Conservation (phyloP, 306 rosid genomes). For the Dicorynia guianensis region DNA sequence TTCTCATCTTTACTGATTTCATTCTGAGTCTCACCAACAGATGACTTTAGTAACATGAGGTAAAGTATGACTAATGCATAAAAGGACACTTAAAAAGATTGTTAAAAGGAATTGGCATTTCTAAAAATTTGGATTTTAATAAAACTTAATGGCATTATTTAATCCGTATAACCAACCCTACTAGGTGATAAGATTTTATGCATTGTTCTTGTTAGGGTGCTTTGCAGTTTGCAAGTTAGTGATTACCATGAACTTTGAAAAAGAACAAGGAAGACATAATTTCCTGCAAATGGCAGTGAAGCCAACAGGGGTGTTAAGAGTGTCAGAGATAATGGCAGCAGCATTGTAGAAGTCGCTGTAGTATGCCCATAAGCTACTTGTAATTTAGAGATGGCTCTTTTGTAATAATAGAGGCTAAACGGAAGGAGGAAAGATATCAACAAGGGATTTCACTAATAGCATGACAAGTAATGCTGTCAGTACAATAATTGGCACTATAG, state of each 20-base stretch:
- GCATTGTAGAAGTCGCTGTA: not conserved
- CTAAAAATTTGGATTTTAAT: too few species aligned
- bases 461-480: not conserved
- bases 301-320: slow-evolving; percentile 8
- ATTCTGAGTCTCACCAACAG: not conserved
- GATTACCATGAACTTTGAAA: not conserved
- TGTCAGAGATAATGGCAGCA: not conserved
- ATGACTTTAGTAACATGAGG: not conserved
- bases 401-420: not conserved
- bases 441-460: not conserved
- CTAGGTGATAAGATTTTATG: too few species aligned
- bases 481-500: slow-evolving; percentile 1
- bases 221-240: not conserved
- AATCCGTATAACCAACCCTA: too few species aligned
- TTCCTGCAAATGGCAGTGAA: not conserved
- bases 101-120: too few species aligned
- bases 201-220: not conserved
- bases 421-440: not conserved
- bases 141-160: too few species aligned
- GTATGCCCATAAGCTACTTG: not conserved
- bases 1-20: not conserved
- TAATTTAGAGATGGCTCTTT: slow-evolving; percentile 21
- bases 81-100: too few species aligned
- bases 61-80: not conserved
- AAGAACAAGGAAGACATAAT: slow-evolving; percentile 1